These are phyloP conservation scores for Suillus subaureus DNA, from an alignment of 768 basidiomycete species.

Conservation along the genomic window DNA sequence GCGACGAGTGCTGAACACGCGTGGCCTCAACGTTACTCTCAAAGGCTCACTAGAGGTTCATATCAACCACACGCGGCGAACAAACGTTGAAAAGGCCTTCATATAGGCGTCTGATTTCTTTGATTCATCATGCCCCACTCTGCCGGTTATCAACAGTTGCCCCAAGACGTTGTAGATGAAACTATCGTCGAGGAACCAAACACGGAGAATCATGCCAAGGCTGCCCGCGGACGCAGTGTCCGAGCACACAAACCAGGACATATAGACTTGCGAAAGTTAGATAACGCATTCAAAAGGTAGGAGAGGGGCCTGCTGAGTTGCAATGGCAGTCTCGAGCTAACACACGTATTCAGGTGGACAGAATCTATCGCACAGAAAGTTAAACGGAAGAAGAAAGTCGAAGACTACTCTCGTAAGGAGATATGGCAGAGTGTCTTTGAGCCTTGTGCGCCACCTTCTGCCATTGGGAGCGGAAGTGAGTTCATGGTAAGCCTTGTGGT, in stretches of 20 bases:
- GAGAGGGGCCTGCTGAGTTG: constrained; percentile 14
- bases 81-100: neutral
- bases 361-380: constrained; percentile 85
- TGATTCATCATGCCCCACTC: constrained; percentile 41
- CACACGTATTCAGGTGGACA: constrained; percentile 62
- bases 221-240: constrained; percentile 28
- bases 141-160: constrained; percentile 49
- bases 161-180: constrained; percentile 43
- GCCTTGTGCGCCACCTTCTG: constrained; percentile 47
- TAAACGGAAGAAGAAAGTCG: constrained; percentile 73
- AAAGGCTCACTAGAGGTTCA: neutral
- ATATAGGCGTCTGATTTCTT: neutral
- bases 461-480: constrained; percentile 29
- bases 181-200: constrained; percentile 35
- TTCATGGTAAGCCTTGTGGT: constrained; percentile 19
- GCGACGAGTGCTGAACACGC: neutral
- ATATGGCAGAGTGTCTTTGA: constrained; percentile 85
- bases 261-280: constrained; percentile 79
- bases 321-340: constrained; percentile 2
- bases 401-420: constrained; percentile 64
- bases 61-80: neutral
- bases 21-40: constrained; percentile 1
- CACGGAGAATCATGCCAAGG: constrained; percentile 17
- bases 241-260: constrained; percentile 52
- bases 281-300: constrained; percentile 82